A percentile compares a stretch with the other conserved stretches of the same genome.
Evolutionary conservation across 2,329 filamentous ascomycete genomes (phyloP).

Genomic region (Gremmenia infestans): DNA sequence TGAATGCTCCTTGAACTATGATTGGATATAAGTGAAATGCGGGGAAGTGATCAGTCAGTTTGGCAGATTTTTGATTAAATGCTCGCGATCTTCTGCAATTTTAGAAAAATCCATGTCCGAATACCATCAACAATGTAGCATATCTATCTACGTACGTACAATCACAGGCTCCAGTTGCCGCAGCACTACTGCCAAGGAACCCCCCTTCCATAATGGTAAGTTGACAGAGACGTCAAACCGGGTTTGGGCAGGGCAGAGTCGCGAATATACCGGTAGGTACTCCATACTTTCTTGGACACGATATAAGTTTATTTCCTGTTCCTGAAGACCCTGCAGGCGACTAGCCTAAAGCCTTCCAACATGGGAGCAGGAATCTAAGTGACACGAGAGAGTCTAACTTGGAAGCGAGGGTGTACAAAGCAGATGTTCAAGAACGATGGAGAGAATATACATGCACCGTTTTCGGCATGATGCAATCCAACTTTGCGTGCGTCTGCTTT

Average conservation of each 20-base stretch:
- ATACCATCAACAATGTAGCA: neutral
- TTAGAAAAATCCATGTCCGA: neutral
- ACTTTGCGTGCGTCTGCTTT: neutral
- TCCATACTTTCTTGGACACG: neutral
- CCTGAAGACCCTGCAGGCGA: constrained; percentile 3
- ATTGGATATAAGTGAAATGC: constrained; percentile 2
- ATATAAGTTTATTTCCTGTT: neutral
- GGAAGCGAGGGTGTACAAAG: no score
- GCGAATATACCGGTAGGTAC: no score
- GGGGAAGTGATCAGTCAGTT: constrained; percentile 1
- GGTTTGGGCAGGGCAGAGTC: neutral
- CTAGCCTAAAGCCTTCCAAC: neutral
- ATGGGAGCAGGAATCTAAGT: neutral
- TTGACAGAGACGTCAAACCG: neutral
- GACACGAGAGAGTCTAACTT: neutral
- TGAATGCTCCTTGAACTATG: neutral
- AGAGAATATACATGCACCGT: no score
- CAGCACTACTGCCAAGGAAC: no score
- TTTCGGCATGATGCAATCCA: no score
- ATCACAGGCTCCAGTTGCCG: neutral
- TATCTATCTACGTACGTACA: neutral
- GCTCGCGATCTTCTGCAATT: neutral
- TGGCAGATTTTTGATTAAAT: neutral
- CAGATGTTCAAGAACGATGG: no score
- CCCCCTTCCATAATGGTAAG: no score